A percentile compares a stretch with the other conserved stretches of the same genome.
These are phyloP conservation scores for Lecanoromycetidae sp. DNA, from an alignment of 2,329 filamentous ascomycete genomes.

Conservation along the genomic window DNA sequence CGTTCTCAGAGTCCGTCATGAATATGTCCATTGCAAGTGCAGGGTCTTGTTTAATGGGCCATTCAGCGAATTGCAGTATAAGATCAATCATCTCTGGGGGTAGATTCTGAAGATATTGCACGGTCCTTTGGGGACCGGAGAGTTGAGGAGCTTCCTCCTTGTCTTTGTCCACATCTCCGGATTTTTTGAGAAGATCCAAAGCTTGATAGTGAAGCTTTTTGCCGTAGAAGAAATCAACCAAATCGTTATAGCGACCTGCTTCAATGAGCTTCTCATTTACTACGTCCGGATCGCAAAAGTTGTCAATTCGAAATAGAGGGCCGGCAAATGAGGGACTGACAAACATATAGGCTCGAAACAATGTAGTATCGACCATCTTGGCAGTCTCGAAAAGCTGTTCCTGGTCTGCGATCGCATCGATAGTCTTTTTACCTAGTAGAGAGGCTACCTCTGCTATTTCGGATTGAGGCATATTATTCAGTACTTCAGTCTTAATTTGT, in stretches of 20 bases:
- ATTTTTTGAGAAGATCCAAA: slow-evolving; percentile 66
- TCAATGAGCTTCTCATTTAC: slow-evolving; percentile 88
- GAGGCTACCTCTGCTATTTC: slow-evolving; percentile 34
- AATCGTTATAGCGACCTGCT: slow-evolving; percentile 75
- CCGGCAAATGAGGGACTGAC: slow-evolving; percentile 72
- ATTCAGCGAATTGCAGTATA: slow-evolving; percentile 80
- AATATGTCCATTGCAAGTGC: slow-evolving; percentile 84
- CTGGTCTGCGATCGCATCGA: slow-evolving; percentile 45
- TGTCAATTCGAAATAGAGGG: slow-evolving; percentile 85
- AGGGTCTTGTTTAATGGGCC: slow-evolving; percentile 65
- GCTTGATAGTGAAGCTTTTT: slow-evolving; percentile 87
- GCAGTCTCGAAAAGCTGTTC: slow-evolving; percentile 65
- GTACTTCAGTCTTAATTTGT: slow-evolving; percentile 27
- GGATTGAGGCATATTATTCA: slow-evolving; percentile 31
- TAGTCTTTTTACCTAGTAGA: slow-evolving; percentile 36
- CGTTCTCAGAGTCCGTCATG: slow-evolving; percentile 83
- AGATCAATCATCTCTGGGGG: slow-evolving; percentile 80
- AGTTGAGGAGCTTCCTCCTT: slow-evolving; percentile 40
- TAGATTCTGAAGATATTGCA: slow-evolving; percentile 80
- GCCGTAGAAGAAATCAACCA: slow-evolving; percentile 95
- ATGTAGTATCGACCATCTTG: slow-evolving; percentile 77
- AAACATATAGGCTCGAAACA: slow-evolving; percentile 94
- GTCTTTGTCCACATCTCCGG: slow-evolving; percentile 48
- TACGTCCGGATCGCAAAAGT: slow-evolving; percentile 92
- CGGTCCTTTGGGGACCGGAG: slow-evolving; percentile 69